A percentile compares a stretch with the other conserved stretches of the same genome.
These are phyloP conservation scores for Sporodiniella umbellata DNA, from an alignment of 371 early-diverging fungal genomes.

Conservation along the genomic window DNA sequence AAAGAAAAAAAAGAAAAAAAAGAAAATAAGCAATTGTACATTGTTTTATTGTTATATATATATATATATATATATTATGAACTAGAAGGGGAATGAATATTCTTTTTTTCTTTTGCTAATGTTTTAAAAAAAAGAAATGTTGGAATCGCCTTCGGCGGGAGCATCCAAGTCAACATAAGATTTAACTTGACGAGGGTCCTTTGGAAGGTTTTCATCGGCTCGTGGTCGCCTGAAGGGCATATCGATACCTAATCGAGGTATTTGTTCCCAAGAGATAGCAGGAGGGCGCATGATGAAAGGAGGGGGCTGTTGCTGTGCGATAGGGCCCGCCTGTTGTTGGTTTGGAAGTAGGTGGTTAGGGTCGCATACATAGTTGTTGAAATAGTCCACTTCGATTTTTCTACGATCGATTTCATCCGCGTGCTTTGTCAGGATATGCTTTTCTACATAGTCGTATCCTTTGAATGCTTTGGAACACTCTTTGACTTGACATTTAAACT, in stretches of 20 bases:
- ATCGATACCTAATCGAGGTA: constrained; percentile 65
- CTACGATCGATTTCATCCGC: constrained; percentile 62
- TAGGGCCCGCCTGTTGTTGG: constrained; percentile 1
- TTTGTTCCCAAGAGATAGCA: constrained; percentile 61
- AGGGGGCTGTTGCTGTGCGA: constrained; percentile 5
- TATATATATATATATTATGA: background rate
- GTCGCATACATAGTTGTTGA: constrained; percentile 88
- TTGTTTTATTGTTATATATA: background rate
- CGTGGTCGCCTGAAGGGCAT: background rate
- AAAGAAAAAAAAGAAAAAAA: background rate
- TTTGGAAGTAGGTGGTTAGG: constrained; percentile 60
- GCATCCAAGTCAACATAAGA: constrained; percentile 89
- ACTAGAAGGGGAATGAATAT: background rate
- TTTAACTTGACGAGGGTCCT: constrained; percentile 74
- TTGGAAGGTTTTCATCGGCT: constrained; percentile 34
- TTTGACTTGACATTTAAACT: constrained; percentile 80
- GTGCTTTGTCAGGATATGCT: constrained; percentile 90
- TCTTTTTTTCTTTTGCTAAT: no score
- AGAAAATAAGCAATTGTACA: no score
- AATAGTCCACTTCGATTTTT: constrained; percentile 64
- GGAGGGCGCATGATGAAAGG: constrained; percentile 19
- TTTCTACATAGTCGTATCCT: constrained; percentile 90
- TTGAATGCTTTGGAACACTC: constrained; percentile 92
- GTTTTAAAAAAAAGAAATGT: constrained; percentile 51
- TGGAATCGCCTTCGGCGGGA: constrained; percentile 80